phyloP scores from a whole-genome alignment of 208 protist genomes.

The Trypanosoma platydactyli region DNA sequence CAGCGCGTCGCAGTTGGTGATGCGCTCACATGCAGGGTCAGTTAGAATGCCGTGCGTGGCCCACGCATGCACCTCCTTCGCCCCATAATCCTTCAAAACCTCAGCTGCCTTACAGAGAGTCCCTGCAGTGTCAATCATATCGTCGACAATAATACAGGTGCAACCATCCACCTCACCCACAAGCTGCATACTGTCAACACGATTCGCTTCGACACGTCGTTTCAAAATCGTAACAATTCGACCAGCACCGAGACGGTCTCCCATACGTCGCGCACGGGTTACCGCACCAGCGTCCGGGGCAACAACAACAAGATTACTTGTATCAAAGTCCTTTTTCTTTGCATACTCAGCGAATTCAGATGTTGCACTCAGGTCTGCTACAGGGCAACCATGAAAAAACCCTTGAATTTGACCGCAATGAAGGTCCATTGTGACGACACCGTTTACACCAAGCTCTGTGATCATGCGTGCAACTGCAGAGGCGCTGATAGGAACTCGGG shows the following conservation, averaged over 20 bases:
- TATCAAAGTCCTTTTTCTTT: slow-evolving; percentile 71
- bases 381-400: slow-evolving; percentile 94
- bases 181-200: slow-evolving; percentile 92
- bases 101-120: slow-evolving; percentile 95
- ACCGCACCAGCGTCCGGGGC: slow-evolving; percentile 96
- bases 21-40: slow-evolving; percentile 89
- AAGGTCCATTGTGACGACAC: slow-evolving; percentile 94
- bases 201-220: slow-evolving; percentile 92
- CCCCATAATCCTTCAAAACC: slow-evolving; percentile 93
- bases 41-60: slow-evolving; percentile 96
- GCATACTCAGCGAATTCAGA: slow-evolving; percentile 88
- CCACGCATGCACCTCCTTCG: slow-evolving; percentile 91
- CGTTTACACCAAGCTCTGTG: slow-evolving; percentile 87
- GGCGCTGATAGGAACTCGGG: slow-evolving; percentile 95
- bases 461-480: slow-evolving; percentile 94
- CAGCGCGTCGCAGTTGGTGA: slow-evolving; percentile 87
- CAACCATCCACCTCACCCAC: slow-evolving; percentile 95
- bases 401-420: slow-evolving; percentile 96
- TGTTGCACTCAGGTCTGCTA: slow-evolving; percentile 90
- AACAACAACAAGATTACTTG: slow-evolving; percentile 88
- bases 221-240: slow-evolving; percentile 96
- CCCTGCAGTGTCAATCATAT: slow-evolving; percentile 97
- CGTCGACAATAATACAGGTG: slow-evolving; percentile 96
- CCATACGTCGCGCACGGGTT: slow-evolving; percentile 86
- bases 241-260: slow-evolving; percentile 72